phyloP scores from a whole-genome alignment of 106 monocot species.

The Dioscorea dumetorum region DNA sequence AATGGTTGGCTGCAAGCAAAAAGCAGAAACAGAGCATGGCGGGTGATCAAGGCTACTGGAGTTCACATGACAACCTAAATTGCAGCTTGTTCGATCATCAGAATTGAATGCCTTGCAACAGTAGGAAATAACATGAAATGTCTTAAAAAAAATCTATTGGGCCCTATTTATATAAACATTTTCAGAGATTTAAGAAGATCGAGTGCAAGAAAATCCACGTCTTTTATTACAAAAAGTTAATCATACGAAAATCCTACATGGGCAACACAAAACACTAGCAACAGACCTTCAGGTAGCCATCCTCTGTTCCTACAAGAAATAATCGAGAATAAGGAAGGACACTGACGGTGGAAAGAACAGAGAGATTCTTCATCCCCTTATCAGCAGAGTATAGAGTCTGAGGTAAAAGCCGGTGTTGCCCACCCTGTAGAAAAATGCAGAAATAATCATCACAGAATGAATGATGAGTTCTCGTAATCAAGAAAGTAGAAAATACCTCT shows the following conservation, averaged over 20 bases:
- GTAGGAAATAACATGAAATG: too few species aligned
- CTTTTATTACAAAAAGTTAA: too few species aligned
- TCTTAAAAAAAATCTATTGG: too few species aligned
- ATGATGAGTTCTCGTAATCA: not conserved
- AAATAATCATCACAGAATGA: not conserved
- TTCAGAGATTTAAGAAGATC: too few species aligned
- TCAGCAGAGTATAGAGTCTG: conserved; percentile 63
- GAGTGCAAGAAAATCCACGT: too few species aligned
- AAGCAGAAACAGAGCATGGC: too few species aligned
- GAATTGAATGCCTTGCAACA: not conserved
- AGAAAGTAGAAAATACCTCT: conserved; percentile 24
- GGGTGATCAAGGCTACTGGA: not conserved
- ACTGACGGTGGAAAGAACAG: conserved; percentile 64
- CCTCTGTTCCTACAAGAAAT: conserved; percentile 92
- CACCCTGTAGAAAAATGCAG: conserved; percentile 19
- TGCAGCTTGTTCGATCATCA: not conserved
- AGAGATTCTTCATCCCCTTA: conserved; percentile 51
- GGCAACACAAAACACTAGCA: conserved; percentile 25
- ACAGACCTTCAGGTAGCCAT: conserved; percentile 90
- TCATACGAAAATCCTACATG: too few species aligned
- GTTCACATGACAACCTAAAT: conserved; percentile 3
- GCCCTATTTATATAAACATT: too few species aligned
- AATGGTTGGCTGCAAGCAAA: too few species aligned
- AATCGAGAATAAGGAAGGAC: conserved; percentile 85
- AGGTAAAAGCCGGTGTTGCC: conserved; percentile 40